Evolutionary conservation across 176 grass and related monocot species (phyloP).

Genomic region (Pontederia crassipes): DNA sequence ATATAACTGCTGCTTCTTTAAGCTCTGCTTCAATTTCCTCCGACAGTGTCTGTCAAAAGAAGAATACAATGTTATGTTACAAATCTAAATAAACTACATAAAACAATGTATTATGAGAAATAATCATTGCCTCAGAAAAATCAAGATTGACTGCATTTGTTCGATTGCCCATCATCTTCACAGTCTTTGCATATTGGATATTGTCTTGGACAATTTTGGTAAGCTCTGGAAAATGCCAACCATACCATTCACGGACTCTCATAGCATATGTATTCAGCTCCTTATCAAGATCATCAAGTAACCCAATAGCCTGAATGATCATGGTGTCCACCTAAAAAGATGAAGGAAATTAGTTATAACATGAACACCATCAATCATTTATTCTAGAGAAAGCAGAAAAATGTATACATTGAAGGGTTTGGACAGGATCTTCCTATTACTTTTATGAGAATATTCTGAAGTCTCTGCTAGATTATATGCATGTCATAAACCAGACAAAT

Average conservation of each 20-base stretch:
- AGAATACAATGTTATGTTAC: constrained; percentile 2
- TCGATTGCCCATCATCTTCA: constrained; percentile 72
- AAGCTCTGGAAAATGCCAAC: constrained; percentile 95
- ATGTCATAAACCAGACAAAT: no score
- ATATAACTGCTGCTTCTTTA: constrained; percentile 77
- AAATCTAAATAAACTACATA: not conserved
- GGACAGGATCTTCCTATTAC: no score
- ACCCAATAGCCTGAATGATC: constrained; percentile 95
- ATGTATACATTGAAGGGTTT: not conserved
- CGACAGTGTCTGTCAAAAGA: constrained; percentile 43
- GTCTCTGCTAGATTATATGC: no score
- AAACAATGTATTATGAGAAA: not conserved
- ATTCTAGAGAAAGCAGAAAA: not conserved
- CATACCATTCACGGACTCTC: constrained; percentile 97
- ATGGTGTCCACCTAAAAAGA: constrained; percentile 80
- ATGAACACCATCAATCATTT: not conserved
- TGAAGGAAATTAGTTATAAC: constrained; percentile 5
- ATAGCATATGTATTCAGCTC: constrained; percentile 90
- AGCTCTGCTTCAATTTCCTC: constrained; percentile 71
- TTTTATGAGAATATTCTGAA: no score
- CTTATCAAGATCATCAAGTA: constrained; percentile 93
- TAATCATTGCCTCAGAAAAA: constrained; percentile 60
- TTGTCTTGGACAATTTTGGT: constrained; percentile 83
- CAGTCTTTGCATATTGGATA: constrained; percentile 75
- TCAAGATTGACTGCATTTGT: constrained; percentile 57